Evolutionary conservation across 371 early-diverging fungal species (phyloP), one percentile per base, ranked within the genome.

Genomic region (Entomophthora muscae): DNA sequence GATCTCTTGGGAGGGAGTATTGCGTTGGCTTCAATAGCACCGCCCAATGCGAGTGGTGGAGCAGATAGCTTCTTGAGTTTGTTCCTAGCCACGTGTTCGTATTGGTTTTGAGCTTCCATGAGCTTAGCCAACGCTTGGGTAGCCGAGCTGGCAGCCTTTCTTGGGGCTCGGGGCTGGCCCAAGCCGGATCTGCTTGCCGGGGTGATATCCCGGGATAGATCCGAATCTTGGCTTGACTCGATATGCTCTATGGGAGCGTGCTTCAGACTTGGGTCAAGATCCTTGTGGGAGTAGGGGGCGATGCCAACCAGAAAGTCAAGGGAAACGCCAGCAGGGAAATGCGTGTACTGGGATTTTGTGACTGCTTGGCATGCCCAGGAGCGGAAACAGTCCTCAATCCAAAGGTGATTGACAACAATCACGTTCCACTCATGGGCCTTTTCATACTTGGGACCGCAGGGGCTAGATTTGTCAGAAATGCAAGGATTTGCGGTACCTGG

Each of bases 321-420:
- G 13, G 60, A 62, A 28, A 65, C 64, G 1, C 63, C 67, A 22
- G 26, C 23, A n/a, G 81, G 78, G 55, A 80, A 81, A 54, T 76
- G 68, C 0, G 67, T 72, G 61, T 81, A 87, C 22, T 73, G 75
- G 28, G 69, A 73, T 54, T 83, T 77, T n/a, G 72, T 73, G 22
- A 75, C 72, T 26, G 80, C 71, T 62, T 78, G 73, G 29, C 72
- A 63, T 32, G 68, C 63, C 85, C 84, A 85, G 23, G 71, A 65
- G 53, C 76, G 76, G 66, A 72, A 85, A 62, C 83, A 79, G 29
- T 87, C 88, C 70, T 93, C 91, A 0, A 93, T 68, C 93, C 93
- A 93, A 7, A 89, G 58, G 71, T 93, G 93, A 69, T 91, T 91
- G n/a, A 91, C 82, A 1, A 85, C 70, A 21, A 76, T 68, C 1